These are phyloP conservation scores for Eucommia ulmoides DNA, from an alignment of 257 asterid species.

Conservation along the genomic window DNA sequence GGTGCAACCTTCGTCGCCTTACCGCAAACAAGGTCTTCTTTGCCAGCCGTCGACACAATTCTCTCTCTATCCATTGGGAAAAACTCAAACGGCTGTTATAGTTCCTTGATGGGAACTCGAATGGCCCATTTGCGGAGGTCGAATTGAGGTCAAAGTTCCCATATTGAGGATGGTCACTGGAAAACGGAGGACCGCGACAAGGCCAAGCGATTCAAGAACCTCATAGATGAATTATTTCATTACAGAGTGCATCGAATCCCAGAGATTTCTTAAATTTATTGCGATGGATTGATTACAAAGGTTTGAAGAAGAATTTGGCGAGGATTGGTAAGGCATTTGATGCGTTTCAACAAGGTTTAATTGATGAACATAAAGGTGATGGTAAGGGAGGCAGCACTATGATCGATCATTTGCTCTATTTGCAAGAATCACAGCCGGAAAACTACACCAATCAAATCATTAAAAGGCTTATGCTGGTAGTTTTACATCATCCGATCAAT, in stretches of 20 bases:
- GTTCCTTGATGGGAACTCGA: neutral
- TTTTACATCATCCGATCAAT: too few relatives aligned
- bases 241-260: slow-evolving; percentile 19
- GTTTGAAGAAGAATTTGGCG: slow-evolving; percentile 23
- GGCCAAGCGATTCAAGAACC: slow-evolving; percentile 26
- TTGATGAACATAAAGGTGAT: slow-evolving; percentile 30
- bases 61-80: too few relatives aligned
- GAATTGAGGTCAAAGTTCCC: slow-evolving; percentile 23
- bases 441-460: slow-evolving; percentile 37
- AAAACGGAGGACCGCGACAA: slow-evolving; percentile 19
- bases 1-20: too few relatives aligned
- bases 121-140: slow-evolving; percentile 6
- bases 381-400: slow-evolving; percentile 19
- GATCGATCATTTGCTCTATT: slow-evolving; percentile 45
- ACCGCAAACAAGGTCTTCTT: too few relatives aligned
- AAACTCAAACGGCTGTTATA: too few relatives aligned
- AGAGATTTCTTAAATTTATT: slow-evolving; percentile 26
- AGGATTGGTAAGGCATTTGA: slow-evolving; percentile 21
- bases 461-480: slow-evolving; percentile 37
- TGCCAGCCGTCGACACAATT: too few relatives aligned
- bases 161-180: slow-evolving; percentile 29
- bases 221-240: slow-evolving; percentile 15
- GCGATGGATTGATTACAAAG: slow-evolving; percentile 36
- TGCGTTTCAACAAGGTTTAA: slow-evolving; percentile 27
- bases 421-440: slow-evolving; percentile 46